phyloP scores from a whole-genome alignment of 495 filamentous ascomycete species.

The Sordaria brevicollis region DNA sequence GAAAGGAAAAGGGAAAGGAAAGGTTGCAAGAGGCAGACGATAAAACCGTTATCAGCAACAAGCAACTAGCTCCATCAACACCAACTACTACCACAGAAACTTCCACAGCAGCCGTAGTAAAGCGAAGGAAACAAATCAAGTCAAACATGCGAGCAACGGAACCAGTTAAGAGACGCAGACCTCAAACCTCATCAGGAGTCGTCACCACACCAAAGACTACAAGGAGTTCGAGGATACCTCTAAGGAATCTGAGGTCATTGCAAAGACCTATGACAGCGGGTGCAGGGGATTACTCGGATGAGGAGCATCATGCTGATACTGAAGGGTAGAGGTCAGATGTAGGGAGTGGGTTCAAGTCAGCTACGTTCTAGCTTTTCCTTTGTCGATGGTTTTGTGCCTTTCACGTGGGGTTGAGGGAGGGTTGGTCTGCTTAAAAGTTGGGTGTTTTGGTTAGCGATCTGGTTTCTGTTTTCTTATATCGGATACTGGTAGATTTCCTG shows the following conservation, averaged over 20 bases:
- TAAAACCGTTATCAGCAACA: neutral
- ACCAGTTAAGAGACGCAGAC: neutral
- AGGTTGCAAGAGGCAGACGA: neutral
- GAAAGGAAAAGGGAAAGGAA: neutral
- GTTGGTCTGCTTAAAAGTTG: neutral
- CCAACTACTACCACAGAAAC: neutral
- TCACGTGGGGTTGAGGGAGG: neutral
- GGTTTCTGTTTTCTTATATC: neutral
- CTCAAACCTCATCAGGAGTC: constrained; percentile 1
- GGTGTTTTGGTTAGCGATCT: neutral
- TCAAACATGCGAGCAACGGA: constrained; percentile 10
- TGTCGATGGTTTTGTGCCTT: neutral
- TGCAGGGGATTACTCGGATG: neutral
- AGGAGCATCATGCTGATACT: constrained; percentile 9
- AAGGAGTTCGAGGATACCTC: neutral
- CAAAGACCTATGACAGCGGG: neutral
- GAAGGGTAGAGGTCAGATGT: neutral
- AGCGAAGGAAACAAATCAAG: constrained; percentile 24
- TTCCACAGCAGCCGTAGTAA: constrained; percentile 12
- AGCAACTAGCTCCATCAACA: neutral
- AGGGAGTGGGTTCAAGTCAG: neutral
- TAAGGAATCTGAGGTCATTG: neutral
- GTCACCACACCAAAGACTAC: neutral
- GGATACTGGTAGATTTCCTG: neutral
- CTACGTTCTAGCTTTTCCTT: neutral